Base-by-base conservation (phyloP, 495 filamentous ascomycete species). In the Penicillium robsamsonii region DNA sequence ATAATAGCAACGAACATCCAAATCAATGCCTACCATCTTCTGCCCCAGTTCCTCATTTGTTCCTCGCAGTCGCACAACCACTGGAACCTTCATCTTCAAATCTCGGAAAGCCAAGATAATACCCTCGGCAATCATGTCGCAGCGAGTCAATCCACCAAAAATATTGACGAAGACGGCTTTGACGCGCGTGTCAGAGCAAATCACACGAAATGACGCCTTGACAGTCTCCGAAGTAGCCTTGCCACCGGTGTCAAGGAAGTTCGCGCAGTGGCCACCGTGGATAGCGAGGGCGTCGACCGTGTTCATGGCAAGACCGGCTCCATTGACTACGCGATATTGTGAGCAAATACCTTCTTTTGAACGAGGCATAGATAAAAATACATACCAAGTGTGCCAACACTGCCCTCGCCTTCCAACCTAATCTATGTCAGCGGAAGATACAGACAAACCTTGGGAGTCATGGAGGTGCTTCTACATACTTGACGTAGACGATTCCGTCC, bases 221-320 rank as follows among this genome's bases (percentile, higher is more conserved):
- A 96, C 88, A 0, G 90, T 95, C 62, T 87, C 84, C n/a, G 81
- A 82, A 2, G 92, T 96, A 1, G 92, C 92, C 68, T 95, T 96
- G 49, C 91, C 92, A 29, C 92, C 91, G 0, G 91, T 95, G 66
- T 96, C 92, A 27, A 96, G 78, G 74, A 96, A 96, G 56, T 96
- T 96, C 29, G 90, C 80, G 27, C 83, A 84, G 42, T 79, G 72
- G 45, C 85, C 86, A 38, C 84, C 85, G 56, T 82, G 83, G 38
- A 81, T 70, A 4, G 80, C 77, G 7, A 95, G 81, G 3, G 88
- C 87, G 64, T 96, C 92, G 55, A 90, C 83, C 0, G 92, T 95
- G 71, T 95, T 95, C 90, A 96, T 95, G 10, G 91, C 91, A 20
- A 96, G 84, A 4, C 92, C 92, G 24, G 92, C 92, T 42, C 92